These are phyloP conservation scores for Xerocomus potaroensis DNA, from an alignment of 768 basidiomycete species.

Conservation along the genomic window DNA sequence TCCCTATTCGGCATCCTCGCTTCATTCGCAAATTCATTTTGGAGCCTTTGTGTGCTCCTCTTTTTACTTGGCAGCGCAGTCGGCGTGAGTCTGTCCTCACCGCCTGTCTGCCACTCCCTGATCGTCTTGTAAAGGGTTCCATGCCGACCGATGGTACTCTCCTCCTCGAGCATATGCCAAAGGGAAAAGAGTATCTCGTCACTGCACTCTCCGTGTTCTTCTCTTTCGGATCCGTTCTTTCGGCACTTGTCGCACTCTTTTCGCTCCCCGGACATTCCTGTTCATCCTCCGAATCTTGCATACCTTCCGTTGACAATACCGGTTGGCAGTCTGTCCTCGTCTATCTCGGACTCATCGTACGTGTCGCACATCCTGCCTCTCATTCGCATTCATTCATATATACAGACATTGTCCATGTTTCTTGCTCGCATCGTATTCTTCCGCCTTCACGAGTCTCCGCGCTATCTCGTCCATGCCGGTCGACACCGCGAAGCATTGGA, in stretches of 20 bases:
- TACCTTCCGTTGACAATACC: slow-evolving; percentile 62
- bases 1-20: slow-evolving; percentile 82
- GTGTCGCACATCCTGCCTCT: slow-evolving; percentile 32
- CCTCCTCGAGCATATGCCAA: slow-evolving; percentile 88
- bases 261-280: slow-evolving; percentile 79
- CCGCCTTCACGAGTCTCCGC: slow-evolving; percentile 89
- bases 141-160: slow-evolving; percentile 98
- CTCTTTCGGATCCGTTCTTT: slow-evolving; percentile 84
- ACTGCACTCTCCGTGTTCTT: slow-evolving; percentile 95
- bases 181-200: slow-evolving; percentile 86
- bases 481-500: slow-evolving; percentile 80
- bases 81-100: slow-evolving; percentile 55
- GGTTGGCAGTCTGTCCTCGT: slow-evolving; percentile 90
- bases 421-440: slow-evolving; percentile 84
- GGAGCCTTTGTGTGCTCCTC: slow-evolving; percentile 64
- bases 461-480: slow-evolving; percentile 87
- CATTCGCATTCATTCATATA: slow-evolving; percentile 2
- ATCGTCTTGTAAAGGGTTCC: slow-evolving; percentile 55
- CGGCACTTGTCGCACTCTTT: slow-evolving; percentile 74
- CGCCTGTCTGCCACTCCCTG: background rate
- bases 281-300: slow-evolving; percentile 48
- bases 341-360: slow-evolving; percentile 74
- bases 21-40: slow-evolving; percentile 68
- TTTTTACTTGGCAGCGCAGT: slow-evolving; percentile 93
- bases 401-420: slow-evolving; percentile 84